phyloP scores from a whole-genome alignment of 2,329 filamentous ascomycete genomes.

The Aspergillus texensis region DNA sequence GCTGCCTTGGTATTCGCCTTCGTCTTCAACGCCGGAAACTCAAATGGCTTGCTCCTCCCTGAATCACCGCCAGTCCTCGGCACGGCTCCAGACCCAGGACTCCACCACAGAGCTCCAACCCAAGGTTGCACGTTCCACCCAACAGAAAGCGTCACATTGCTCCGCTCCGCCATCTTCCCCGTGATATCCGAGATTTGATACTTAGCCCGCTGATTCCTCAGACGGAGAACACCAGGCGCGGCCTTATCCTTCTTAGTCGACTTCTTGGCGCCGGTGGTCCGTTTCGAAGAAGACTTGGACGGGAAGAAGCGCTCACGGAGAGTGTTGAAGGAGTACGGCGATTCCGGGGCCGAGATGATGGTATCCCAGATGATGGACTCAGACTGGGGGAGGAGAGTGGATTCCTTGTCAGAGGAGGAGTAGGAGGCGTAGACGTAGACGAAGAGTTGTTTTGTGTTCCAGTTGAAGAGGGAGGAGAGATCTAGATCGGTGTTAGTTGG shows the following conservation, averaged over 20 bases:
- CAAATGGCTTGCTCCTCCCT: slow-evolving; percentile 56
- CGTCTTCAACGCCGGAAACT: slow-evolving; percentile 59
- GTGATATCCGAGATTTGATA: slow-evolving; percentile 94
- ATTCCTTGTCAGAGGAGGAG: slow-evolving; percentile 41
- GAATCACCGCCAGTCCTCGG: slow-evolving; percentile 54
- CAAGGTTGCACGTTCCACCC: slow-evolving; percentile 98
- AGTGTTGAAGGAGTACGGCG: slow-evolving; percentile 44
- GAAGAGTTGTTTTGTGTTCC: slow-evolving; percentile 99
- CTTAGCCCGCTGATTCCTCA: slow-evolving; percentile 87
- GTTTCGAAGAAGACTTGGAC: slow-evolving; percentile 25
- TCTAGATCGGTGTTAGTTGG: slow-evolving; percentile 53
- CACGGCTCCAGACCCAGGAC: slow-evolving; percentile 55
- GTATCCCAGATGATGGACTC: slow-evolving; percentile 93
- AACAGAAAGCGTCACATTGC: slow-evolving; percentile 75
- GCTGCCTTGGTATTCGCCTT: slow-evolving; percentile 31
- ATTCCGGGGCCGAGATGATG: slow-evolving; percentile 74
- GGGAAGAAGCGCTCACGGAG: slow-evolving; percentile 42
- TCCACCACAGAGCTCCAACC: slow-evolving; percentile 88
- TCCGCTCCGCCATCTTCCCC: slow-evolving; percentile 72
- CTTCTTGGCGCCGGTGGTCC: slow-evolving; percentile 20
- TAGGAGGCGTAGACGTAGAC: slow-evolving; percentile 88
- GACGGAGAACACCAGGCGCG: slow-evolving; percentile 65
- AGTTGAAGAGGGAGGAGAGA: slow-evolving; percentile 89
- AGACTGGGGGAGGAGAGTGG: slow-evolving; percentile 28
- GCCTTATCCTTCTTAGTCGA: slow-evolving; percentile 23